Percentiles rank a stretch among this genome's conserved stretches.
Evolutionary conservation across 1,284 basidiomycete species (phyloP).

Genomic region (Rugosomyces carneus): DNA sequence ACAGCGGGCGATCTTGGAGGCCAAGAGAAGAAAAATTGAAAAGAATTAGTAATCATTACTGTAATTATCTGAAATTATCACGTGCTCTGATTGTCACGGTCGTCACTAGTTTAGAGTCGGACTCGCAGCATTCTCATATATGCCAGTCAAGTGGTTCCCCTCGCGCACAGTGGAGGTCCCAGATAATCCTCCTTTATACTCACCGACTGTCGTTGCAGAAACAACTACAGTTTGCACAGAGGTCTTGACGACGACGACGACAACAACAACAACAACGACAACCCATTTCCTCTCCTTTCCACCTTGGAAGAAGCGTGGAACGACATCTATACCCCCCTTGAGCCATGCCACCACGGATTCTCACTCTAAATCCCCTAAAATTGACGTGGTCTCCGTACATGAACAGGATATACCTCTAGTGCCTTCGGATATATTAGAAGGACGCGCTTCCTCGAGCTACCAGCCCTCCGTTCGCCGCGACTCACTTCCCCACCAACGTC

Average conservation of each 20-base stretch:
- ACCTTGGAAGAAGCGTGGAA: constrained; percentile 52
- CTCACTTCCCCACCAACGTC: not conserved
- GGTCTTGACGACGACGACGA: constrained; percentile 39
- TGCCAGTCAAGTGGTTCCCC: too few relatives aligned
- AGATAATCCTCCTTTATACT: constrained; percentile 32
- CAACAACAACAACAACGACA: constrained; percentile 42
- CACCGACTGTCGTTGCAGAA: constrained; percentile 38
- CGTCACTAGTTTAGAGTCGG: too few relatives aligned
- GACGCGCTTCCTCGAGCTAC: not conserved
- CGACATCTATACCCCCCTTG: constrained; percentile 24
- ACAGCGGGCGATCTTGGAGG: constrained; percentile 58
- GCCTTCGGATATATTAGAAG: constrained; percentile 33
- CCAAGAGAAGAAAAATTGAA: constrained; percentile 51
- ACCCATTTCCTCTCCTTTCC: constrained; percentile 63
- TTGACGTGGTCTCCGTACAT: constrained; percentile 22
- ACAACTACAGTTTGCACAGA: constrained; percentile 47
- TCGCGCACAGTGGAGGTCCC: constrained; percentile 14
- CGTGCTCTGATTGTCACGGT: not conserved
- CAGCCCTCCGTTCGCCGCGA: not conserved
- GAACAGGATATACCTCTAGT: constrained; percentile 68
- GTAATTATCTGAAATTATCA: too few relatives aligned
- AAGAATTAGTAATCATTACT: too few relatives aligned
- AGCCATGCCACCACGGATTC: constrained; percentile 15
- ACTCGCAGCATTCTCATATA: too few relatives aligned
- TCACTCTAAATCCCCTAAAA: constrained; percentile 13